Evolutionary conservation across 148 eudicot species (phyloP).

Genomic region (Amaranthus cruentus): DNA sequence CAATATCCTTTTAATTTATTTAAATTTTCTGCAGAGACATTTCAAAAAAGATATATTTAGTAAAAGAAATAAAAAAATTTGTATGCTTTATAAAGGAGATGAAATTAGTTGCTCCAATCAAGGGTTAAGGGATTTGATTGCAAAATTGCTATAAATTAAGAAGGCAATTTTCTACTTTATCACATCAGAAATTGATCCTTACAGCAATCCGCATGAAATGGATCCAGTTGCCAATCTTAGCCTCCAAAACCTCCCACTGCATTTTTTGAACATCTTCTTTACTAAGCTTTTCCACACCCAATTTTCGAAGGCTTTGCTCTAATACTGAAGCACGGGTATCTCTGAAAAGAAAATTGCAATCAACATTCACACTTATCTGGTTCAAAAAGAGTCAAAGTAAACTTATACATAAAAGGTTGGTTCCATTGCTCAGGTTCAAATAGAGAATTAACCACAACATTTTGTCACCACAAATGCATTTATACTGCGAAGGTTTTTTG

Average conservation of each 20-base stretch:
- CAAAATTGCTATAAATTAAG: no score
- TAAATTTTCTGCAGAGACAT: no score
- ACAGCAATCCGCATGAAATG: slow-evolving; percentile 99
- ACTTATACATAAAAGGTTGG: background rate
- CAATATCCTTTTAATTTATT: no score
- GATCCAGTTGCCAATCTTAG: slow-evolving; percentile 97
- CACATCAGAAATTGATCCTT: slow-evolving; percentile 22
- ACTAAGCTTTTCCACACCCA: slow-evolving; percentile 94
- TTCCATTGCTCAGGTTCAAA: background rate
- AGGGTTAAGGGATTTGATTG: no score
- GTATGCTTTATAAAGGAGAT: no score
- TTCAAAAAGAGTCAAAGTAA: slow-evolving; percentile 3
- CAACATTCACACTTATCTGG: background rate
- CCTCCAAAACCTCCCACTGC: slow-evolving; percentile 99
- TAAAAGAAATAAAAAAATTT: no score
- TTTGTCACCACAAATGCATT: background rate
- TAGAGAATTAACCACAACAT: background rate
- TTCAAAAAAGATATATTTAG: no score
- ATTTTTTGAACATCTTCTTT: slow-evolving; percentile 98
- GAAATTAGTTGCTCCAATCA: no score
- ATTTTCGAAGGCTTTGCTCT: slow-evolving; percentile 83
- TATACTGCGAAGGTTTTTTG: background rate
- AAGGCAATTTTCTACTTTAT: no score
- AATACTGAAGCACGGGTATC: slow-evolving; percentile 87
- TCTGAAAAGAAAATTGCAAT: slow-evolving; percentile 36